Base-by-base conservation (phyloP, 352 stramenopile genomes). In the Globisporangium ultimum region DNA sequence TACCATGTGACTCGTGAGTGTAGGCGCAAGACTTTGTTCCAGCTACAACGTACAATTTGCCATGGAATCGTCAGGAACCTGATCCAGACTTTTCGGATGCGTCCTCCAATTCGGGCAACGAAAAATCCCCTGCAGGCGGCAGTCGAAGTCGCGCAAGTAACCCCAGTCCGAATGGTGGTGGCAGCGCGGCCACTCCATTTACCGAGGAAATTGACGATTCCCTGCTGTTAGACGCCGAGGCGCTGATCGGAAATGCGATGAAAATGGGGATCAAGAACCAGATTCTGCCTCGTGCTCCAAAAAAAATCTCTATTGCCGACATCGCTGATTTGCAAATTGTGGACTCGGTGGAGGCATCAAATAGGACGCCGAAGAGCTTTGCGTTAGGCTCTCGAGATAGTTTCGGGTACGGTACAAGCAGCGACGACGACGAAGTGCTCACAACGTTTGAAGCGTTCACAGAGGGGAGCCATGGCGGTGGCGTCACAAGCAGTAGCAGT, bases 241-340 rank as follows among this genome's bases (percentile, higher is more conserved):
- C 79, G 22, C 49, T 91, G 58, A 89, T 91, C 51, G 79, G 70
- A 11, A 83, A 88, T 48, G 76, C 76, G 9, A 78, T 85, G 59
- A 88, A 87, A 62, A 88, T 89, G 76, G 78, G 77, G 0, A 70
- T 87, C 7, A 75, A 84, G 64, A 77, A 86, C 47, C 75, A 87
- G 60, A 74, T 84, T 14, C 47, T 87, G 20, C 78, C 75, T 0
- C 71, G 67, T 1, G 75, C 70, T 24, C 72, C 73, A 12, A 81
- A 81, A 51, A 69, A 70, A 1, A 88, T 91, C 59, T 89, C 81
- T 1, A 75, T 91, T 24, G 59, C 73, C 34, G 81, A 91, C 55
- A 87, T 89, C 10, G 66, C 81, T 6, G 75, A 89, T 47, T 62
- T 89, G 20, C 73, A 86, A 50, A 91, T 91, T 58, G 71, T 89